Evolutionary conservation across 139 green algal species (phyloP), one percentile per base, ranked within the genome.

Genomic region (Chlorella sorokiniana): DNA sequence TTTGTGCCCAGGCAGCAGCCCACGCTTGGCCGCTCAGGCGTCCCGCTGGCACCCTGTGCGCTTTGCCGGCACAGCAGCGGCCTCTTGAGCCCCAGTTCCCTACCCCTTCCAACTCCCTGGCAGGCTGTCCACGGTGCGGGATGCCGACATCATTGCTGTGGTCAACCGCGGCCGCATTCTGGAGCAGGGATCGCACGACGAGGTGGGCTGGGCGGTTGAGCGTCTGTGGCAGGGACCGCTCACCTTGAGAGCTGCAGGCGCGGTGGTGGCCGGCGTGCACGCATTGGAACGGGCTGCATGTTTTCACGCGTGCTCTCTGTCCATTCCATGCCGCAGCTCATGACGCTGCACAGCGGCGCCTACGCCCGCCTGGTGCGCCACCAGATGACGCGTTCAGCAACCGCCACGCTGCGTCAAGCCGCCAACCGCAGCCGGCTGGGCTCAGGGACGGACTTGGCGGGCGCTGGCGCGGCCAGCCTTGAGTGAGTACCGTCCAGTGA

Each of bases 111-210:
- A 38, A 27, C 31, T 23, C 16, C 40, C 1, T 56, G 38, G 37
- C 51, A 69, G 87, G 33, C 86, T 98, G 68, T 91, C 83, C 78
- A 98, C 95, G 48, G 92, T 98, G 64, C 82, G 88, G 29, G 84
- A 93, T 61, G 92, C 94, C 23, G 85, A 98, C 90, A 85, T 71
- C 45, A 98, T 98, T 69, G 91, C 94, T 3, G 93, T 97, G 4
- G 87, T 96, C 69, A 88, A 93, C 72, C 18, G 70, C n/a, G 93
- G 91, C 20, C 38, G 63, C 5, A 82, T 96, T 20, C 44, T 93
- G 3, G 92, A 96, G 87, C 81, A 91, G 69, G 92, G 91, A 20
- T 87, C 79, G 0, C 91, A 94, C 52, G 78, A 93, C 1, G 77
- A 87, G 75, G 41, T 83, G 62, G 29, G 67, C 61, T 33, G 22